A percentile compares a stretch with the other conserved stretches of the same genome.
These are phyloP conservation scores for Paracoccidioides brasiliensis DNA, from an alignment of 2,329 filamentous ascomycete genomes.

Conservation along the genomic window DNA sequence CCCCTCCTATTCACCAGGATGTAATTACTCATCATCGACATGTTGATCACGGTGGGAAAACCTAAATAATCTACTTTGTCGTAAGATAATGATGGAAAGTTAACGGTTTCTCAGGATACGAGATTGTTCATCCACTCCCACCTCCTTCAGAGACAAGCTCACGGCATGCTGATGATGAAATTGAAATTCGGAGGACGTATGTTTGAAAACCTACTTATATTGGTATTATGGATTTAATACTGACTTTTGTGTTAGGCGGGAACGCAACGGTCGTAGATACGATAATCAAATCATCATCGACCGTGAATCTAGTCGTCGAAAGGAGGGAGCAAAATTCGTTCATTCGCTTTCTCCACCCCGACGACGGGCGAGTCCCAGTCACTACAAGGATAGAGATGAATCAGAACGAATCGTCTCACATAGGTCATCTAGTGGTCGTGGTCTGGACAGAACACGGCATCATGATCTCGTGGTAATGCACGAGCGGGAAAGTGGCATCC, in stretches of 20 bases:
- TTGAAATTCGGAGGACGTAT: constrained; percentile 43
- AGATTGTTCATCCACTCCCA: constrained; percentile 16
- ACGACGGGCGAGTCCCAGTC: constrained; percentile 12
- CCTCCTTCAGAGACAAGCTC: constrained; percentile 19
- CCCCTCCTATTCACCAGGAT: constrained; percentile 73
- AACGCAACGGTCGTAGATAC: constrained; percentile 34
- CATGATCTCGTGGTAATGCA: constrained; percentile 15
- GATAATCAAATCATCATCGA: constrained; percentile 52
- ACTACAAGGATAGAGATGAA: constrained; percentile 11
- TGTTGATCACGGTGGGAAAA: constrained; percentile 60
- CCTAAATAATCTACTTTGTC: not conserved
- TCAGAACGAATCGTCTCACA: constrained; percentile 15
- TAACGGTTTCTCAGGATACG: constrained; percentile 14
- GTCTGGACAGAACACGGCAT: constrained; percentile 16
- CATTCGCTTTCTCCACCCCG: constrained; percentile 31
- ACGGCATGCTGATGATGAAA: constrained; percentile 36
- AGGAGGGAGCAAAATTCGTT: constrained; percentile 33
- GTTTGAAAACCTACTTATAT: constrained; percentile 13
- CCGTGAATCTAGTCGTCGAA: constrained; percentile 13
- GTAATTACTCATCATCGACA: constrained; percentile 80
- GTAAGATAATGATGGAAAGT: not conserved
- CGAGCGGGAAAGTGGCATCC: constrained; percentile 8
- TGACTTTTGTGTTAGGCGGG: constrained; percentile 23
- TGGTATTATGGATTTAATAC: constrained; percentile 24
- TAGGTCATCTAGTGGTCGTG: constrained; percentile 11